Percentiles rank a stretch among this genome's conserved stretches.
Conservation (phyloP, 2,329 filamentous ascomycete species). For the Lasiodiplodia gonubiensis region DNA sequence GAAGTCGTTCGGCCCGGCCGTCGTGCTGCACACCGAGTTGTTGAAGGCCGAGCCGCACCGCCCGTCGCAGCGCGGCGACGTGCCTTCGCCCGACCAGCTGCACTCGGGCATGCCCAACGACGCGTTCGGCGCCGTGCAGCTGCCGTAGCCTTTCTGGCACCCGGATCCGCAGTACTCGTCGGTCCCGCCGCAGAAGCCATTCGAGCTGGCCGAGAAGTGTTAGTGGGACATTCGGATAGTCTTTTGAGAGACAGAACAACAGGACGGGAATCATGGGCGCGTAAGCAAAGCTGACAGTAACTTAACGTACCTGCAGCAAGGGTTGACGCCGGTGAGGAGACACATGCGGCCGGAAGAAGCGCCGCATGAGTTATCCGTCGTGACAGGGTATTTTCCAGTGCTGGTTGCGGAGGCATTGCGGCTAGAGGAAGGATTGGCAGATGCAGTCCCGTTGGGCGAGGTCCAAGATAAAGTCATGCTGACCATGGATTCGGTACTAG, state of each 20-base stretch:
- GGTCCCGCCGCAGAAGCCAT: constrained; percentile 21
- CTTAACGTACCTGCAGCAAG: constrained; percentile 19
- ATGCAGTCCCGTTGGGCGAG: background rate
- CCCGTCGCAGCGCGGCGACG: constrained; percentile 26
- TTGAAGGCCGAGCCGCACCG: constrained; percentile 19
- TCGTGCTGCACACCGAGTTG: constrained; percentile 19
- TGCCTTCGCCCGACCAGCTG: constrained; percentile 23
- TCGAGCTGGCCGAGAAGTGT: background rate
- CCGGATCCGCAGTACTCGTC: constrained; percentile 8
- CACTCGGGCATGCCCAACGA: constrained; percentile 23
- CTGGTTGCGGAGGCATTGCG: background rate
- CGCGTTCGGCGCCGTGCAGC: constrained; percentile 7
- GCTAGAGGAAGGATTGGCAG: background rate
- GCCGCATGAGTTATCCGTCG: constrained; percentile 18
- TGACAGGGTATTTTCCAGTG: constrained; percentile 10
- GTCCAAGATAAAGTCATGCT: constrained; percentile 21
- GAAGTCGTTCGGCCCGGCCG: constrained; percentile 13
- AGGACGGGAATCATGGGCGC: too few species aligned
- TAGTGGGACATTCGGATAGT: background rate
- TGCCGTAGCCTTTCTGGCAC: constrained; percentile 23
- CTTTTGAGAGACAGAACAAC: too few species aligned
- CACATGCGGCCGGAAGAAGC: constrained; percentile 12
- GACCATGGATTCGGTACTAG: background rate
- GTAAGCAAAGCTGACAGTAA: background rate
- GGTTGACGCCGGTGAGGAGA: constrained; percentile 12